phyloP scores from a whole-genome alignment of 139 green algal species.

The Chlorella vulgaris region DNA sequence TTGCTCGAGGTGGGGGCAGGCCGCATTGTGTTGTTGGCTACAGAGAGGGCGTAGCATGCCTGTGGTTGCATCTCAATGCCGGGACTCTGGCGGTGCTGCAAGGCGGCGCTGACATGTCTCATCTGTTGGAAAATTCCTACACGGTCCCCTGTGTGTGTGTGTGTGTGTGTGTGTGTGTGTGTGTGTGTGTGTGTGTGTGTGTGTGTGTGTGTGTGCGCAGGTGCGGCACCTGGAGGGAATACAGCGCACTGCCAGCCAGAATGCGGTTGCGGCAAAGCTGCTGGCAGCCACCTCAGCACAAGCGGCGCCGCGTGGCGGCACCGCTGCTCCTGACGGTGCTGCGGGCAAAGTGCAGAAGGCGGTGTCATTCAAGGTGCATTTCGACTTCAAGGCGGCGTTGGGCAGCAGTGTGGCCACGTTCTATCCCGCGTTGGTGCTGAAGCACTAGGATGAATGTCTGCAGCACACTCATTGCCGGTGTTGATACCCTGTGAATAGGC shows the following conservation, averaged over 20 bases:
- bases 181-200: too few relatives aligned
- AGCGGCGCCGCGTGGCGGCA: neutral
- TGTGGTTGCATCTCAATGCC: too few relatives aligned
- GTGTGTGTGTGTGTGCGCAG: too few relatives aligned
- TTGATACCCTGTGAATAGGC: too few relatives aligned
- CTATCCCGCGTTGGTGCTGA: conserved; percentile 28
- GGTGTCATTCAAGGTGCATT: conserved; percentile 8
- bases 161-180: too few relatives aligned
- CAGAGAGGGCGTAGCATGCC: too few relatives aligned
- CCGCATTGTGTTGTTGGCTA: too few relatives aligned
- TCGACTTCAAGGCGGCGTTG: conserved; percentile 34
- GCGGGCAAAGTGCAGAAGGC: neutral
- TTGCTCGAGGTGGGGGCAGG: too few relatives aligned
- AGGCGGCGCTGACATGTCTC: too few relatives aligned
- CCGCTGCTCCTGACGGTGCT: neutral
- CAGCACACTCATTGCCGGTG: neutral
- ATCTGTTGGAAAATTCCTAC: too few relatives aligned
- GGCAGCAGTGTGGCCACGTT: conserved; percentile 6
- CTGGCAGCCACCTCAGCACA: conserved; percentile 1
- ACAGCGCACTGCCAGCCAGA: conserved; percentile 28
- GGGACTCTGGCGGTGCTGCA: too few relatives aligned
- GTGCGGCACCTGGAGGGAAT: conserved; percentile 26
- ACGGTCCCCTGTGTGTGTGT: too few relatives aligned
- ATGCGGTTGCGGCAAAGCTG: conserved; percentile 31
- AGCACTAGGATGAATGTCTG: neutral